A percentile compares a stretch with the other conserved stretches of the same genome.
Evolutionary conservation across 169 alveolate genomes (phyloP).

Genomic region (Blepharisma undulans): DNA sequence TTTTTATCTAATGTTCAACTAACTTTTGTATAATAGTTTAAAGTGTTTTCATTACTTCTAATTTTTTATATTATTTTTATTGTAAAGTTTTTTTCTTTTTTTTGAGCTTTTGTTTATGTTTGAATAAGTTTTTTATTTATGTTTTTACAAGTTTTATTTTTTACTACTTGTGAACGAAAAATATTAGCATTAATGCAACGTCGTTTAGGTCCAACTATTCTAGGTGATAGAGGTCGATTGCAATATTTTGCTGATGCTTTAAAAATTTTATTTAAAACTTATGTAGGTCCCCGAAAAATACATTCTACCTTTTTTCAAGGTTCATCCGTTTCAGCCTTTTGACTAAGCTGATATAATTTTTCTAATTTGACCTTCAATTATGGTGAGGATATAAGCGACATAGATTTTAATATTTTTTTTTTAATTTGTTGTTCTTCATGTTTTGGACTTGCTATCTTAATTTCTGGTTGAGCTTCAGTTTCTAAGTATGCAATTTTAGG

Average conservation of each 20-base stretch:
- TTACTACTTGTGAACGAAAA: slow-evolving; percentile 35
- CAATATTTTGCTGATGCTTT: slow-evolving; percentile 29
- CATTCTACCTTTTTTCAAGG: slow-evolving; percentile 11
- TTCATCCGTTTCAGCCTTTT: slow-evolving; percentile 3
- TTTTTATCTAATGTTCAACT: background rate
- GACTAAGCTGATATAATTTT: slow-evolving; percentile 8
- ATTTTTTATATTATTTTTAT: background rate
- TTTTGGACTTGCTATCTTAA: slow-evolving; percentile 24
- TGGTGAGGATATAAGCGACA: slow-evolving; percentile 15
- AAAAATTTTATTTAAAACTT: background rate
- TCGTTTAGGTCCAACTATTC: background rate
- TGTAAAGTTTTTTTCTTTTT: background rate
- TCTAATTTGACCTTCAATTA: background rate
- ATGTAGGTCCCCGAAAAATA: background rate
- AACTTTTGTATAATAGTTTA: background rate
- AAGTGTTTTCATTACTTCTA: background rate
- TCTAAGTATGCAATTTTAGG: slow-evolving; percentile 14
- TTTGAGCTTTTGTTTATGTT: slow-evolving; percentile 23
- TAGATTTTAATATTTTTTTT: slow-evolving; percentile 32
- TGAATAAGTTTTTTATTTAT: slow-evolving; percentile 33
- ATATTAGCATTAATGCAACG: slow-evolving; percentile 33
- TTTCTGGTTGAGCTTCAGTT: slow-evolving; percentile 1
- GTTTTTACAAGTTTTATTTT: slow-evolving; percentile 21
- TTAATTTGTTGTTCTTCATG: background rate
- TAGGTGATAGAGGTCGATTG: slow-evolving; percentile 16